A percentile compares a stretch with the other conserved stretches of the same genome.
Conservation (phyloP, 2,329 filamentous ascomycete species). For the Xylariaceae sp. region DNA sequence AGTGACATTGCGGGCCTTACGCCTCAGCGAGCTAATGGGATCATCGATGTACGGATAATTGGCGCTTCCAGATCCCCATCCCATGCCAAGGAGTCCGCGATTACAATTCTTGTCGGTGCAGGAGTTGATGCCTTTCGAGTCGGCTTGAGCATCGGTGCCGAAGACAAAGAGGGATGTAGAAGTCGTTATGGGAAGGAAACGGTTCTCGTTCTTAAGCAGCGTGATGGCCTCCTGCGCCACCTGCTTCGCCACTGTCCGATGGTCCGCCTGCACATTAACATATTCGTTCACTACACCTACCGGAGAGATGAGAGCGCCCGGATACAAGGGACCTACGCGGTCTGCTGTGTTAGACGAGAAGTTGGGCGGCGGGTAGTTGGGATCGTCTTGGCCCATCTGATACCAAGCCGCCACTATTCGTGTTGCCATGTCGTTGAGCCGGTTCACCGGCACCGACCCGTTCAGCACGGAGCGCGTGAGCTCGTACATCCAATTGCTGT, state of each 20-base stretch:
- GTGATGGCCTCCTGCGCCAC: constrained; percentile 55
- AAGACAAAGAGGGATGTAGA: constrained; percentile 42
- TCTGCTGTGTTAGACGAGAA: constrained; percentile 56
- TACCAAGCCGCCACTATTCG: constrained; percentile 56
- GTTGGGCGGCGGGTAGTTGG: constrained; percentile 51
- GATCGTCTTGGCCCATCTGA: constrained; percentile 50
- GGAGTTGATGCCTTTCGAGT: constrained; percentile 56
- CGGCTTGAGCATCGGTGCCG: constrained; percentile 48
- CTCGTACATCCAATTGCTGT: constrained; percentile 51
- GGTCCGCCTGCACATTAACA: constrained; percentile 54
- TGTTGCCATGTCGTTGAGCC: constrained; percentile 53
- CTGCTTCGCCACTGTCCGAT: constrained; percentile 45
- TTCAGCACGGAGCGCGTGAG: constrained; percentile 52
- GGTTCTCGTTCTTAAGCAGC: constrained; percentile 58
- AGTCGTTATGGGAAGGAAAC: constrained; percentile 46
- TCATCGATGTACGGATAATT: constrained; percentile 64
- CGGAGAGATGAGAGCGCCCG: constrained; percentile 54
- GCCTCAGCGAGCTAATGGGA: constrained; percentile 57
- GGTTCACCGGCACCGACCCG: constrained; percentile 50
- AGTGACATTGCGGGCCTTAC: constrained; percentile 41
- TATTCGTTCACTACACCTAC: constrained; percentile 63
- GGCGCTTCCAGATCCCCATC: constrained; percentile 67
- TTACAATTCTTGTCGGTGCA: constrained; percentile 64
- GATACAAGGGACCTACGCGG: constrained; percentile 50
- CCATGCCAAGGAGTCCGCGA: constrained; percentile 63